Evolutionary conservation across 345 rosid species (phyloP).

Genomic region (Populus simonii): DNA sequence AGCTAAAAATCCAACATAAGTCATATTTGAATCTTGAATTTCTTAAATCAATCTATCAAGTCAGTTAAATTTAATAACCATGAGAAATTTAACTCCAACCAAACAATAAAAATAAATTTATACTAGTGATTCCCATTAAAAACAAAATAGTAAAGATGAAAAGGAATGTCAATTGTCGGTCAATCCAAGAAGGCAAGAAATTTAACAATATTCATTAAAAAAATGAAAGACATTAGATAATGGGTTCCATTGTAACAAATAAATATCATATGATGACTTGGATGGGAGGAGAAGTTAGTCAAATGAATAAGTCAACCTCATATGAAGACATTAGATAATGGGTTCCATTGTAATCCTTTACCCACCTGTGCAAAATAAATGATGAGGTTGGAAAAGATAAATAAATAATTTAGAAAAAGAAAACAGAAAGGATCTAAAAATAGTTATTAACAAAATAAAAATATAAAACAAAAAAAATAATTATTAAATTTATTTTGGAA

Average conservation of each 20-base stretch:
- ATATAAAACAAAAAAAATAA: no score
- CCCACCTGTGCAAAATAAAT: neutral
- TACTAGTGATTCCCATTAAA: no score
- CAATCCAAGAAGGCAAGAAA: neutral
- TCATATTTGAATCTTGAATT: no score
- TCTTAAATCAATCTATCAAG: no score
- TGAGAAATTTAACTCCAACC: no score
- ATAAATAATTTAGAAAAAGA: neutral
- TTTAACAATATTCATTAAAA: neutral
- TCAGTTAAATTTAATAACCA: no score
- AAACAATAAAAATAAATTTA: no score
- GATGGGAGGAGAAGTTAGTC: neutral
- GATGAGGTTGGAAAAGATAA: neutral
- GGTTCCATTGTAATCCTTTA: neutral
- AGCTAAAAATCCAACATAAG: no score
- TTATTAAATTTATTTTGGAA: no score
- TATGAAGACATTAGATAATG: neutral
- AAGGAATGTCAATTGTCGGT: no score
- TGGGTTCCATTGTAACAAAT: neutral
- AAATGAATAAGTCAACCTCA: conserved; percentile 15
- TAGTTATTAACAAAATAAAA: neutral
- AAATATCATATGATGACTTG: neutral
- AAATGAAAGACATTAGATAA: no score
- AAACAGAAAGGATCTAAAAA: conserved; percentile 11
- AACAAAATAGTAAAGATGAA: no score